phyloP scores from a whole-genome alignment of 164 flowering plant genomes.

The Brasenia schreberi region DNA sequence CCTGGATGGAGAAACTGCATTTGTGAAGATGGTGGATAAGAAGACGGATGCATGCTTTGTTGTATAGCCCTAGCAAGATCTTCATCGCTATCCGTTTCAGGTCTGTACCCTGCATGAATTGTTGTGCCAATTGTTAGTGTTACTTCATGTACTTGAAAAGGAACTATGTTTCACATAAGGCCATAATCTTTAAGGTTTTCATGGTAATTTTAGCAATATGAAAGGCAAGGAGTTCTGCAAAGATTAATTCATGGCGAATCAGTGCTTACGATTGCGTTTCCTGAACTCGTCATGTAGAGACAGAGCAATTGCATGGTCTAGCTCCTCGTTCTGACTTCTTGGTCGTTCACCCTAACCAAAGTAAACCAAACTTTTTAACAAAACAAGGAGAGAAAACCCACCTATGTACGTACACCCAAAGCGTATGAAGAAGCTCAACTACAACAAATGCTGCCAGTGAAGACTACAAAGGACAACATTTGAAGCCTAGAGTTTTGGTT shows the following conservation, averaged over 20 bases:
- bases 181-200: not conserved
- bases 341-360: constrained; percentile 13
- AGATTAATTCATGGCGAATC: not conserved
- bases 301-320: constrained; percentile 43
- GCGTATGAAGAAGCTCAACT: too few relatives aligned
- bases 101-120: constrained; percentile 32
- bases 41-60: constrained; percentile 21
- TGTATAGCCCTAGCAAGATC: constrained; percentile 19
- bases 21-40: constrained; percentile 42
- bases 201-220: not conserved
- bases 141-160: not conserved
- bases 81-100: constrained; percentile 12
- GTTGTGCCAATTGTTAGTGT: not conserved
- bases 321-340: constrained; percentile 16
- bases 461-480: too few relatives aligned
- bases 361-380: not conserved
- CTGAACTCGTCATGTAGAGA: constrained; percentile 54
- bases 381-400: not conserved
- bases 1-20: constrained; percentile 24
- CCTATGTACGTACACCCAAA: too few relatives aligned
- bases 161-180: not conserved
- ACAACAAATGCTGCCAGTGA: too few relatives aligned
- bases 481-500: too few relatives aligned
- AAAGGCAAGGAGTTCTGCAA: not conserved
- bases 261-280: constrained; percentile 40